Evolutionary conservation across 495 filamentous ascomycete genomes (phyloP).

Genomic region (Neurospora sp.): DNA sequence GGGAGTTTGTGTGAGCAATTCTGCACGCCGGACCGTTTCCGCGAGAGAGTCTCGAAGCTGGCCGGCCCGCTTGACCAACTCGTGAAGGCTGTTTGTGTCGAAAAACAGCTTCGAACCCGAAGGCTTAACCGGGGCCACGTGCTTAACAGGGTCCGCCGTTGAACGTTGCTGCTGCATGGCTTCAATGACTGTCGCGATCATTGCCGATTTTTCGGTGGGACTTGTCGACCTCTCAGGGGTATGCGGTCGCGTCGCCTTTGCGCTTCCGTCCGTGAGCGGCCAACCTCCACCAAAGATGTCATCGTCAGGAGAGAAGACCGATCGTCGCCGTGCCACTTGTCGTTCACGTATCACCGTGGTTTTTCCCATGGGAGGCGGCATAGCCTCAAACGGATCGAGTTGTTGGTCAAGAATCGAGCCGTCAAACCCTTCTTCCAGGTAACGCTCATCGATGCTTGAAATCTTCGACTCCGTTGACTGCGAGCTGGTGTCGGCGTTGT

Average conservation of each 20-base stretch:
- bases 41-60: constrained; percentile 63
- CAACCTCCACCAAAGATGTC: constrained; percentile 51
- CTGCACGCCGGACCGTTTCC: constrained; percentile 69
- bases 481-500: constrained; percentile 19
- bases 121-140: constrained; percentile 27
- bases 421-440: constrained; percentile 49
- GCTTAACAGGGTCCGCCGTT: constrained; percentile 36
- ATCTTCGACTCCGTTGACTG: constrained; percentile 21
- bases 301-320: constrained; percentile 52
- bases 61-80: constrained; percentile 75
- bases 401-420: constrained; percentile 22
- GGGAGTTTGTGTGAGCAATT: constrained; percentile 58
- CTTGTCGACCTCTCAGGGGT: constrained; percentile 27
- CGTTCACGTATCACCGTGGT: constrained; percentile 34
- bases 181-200: constrained; percentile 65
- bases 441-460: constrained; percentile 36
- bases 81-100: constrained; percentile 79
- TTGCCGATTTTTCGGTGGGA: constrained; percentile 42
- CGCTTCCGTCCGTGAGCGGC: constrained; percentile 25
- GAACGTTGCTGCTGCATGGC: constrained; percentile 60
- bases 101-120: constrained; percentile 75
- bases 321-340: constrained; percentile 35
- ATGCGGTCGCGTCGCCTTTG: constrained; percentile 21
- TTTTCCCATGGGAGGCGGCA: constrained; percentile 29
- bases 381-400: constrained; percentile 25